Evolutionary conservation across 2,329 filamentous ascomycete species (phyloP).

Genomic region (Dothiorella sarmentorum): DNA sequence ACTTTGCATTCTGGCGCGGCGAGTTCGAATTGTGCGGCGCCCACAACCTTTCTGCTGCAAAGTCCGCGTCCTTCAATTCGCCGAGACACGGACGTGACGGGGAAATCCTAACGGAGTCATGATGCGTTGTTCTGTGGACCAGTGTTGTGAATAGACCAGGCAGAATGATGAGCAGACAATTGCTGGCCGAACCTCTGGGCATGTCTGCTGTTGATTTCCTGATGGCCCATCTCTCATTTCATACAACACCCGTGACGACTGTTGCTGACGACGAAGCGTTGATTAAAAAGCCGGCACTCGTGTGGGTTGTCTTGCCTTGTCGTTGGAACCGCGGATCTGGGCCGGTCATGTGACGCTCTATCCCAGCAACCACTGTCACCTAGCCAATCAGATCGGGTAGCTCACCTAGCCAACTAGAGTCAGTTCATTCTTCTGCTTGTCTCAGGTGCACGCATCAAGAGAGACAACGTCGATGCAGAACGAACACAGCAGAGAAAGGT

Average conservation of each 20-base stretch:
- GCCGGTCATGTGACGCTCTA: conserved; percentile 6
- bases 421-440: no score
- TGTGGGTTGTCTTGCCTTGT: not conserved
- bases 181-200: not conserved
- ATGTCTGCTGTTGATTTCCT: not conserved
- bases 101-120: not conserved
- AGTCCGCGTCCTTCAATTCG: not conserved
- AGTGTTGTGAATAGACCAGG: not conserved
- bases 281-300: not conserved
- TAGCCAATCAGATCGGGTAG: not conserved
- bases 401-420: no score
- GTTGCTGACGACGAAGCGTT: not conserved
- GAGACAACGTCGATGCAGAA: not conserved
- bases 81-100: not conserved
- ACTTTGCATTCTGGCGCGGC: no score
- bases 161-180: not conserved
- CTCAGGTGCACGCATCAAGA: no score
- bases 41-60: not conserved
- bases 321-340: not conserved
- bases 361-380: not conserved
- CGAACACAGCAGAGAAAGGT: no score
- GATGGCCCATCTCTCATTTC: not conserved
- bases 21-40: no score
- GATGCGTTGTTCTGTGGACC: not conserved
- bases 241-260: not conserved